phyloP scores from a whole-genome alignment of 1,284 basidiomycete genomes.

The Macrocystidia cucumis region DNA sequence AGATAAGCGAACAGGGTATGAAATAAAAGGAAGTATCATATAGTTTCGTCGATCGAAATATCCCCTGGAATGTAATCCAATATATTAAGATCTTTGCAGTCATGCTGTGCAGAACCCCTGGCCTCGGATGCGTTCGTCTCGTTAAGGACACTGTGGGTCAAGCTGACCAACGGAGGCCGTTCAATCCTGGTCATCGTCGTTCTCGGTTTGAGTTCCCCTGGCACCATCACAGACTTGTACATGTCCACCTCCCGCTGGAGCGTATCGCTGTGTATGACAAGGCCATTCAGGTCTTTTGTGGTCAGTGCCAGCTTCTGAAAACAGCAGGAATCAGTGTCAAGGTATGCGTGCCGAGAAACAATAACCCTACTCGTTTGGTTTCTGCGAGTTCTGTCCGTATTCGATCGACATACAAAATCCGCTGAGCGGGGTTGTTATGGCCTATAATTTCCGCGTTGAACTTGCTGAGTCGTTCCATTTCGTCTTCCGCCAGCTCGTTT shows the following conservation, averaged over 20 bases:
- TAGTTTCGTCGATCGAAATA: constrained; percentile 56
- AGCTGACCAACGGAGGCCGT: constrained; percentile 41
- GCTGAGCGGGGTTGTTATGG: constrained; percentile 67
- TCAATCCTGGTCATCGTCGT: constrained; percentile 55
- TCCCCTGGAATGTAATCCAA: constrained; percentile 27
- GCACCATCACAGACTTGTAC: constrained; percentile 63
- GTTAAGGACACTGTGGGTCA: constrained; percentile 20
- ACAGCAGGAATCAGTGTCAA: constrained; percentile 4
- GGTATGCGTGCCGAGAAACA: constrained; percentile 1
- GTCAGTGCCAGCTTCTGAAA: constrained; percentile 47
- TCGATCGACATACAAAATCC: constrained; percentile 68
- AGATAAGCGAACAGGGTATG: too few species aligned
- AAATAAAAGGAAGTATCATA: constrained; percentile 21
- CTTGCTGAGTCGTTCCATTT: constrained; percentile 54
- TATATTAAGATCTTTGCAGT: constrained; percentile 10
- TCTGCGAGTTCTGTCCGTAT: constrained; percentile 64
- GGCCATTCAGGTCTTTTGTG: constrained; percentile 46
- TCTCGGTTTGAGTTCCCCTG: constrained; percentile 48
- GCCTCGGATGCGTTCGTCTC: neutral
- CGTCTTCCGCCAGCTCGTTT: constrained; percentile 69
- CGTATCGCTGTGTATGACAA: constrained; percentile 38
- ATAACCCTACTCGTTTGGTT: constrained; percentile 51
- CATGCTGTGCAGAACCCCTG: neutral
- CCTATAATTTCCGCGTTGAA: constrained; percentile 75
- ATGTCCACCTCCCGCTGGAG: constrained; percentile 54